phyloP scores from a whole-genome alignment of 345 rosid species.

The Arabidopsis arenosa region DNA sequence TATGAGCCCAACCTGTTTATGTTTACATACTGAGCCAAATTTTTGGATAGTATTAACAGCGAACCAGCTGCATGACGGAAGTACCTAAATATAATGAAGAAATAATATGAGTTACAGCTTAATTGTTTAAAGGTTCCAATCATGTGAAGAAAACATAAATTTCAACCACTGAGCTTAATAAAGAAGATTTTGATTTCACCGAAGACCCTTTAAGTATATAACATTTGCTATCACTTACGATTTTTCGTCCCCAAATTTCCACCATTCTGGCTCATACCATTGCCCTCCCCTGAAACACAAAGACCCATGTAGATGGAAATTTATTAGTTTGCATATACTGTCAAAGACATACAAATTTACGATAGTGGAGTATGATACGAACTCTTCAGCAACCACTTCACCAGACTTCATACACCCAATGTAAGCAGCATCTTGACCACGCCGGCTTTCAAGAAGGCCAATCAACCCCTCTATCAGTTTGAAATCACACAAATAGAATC shows the following conservation, averaged over 20 bases:
- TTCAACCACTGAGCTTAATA: background rate
- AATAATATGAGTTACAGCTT: constrained; percentile 14
- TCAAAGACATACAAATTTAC: background rate
- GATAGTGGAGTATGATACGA: constrained; percentile 39
- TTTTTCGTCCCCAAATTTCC: constrained; percentile 94
- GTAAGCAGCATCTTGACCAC: constrained; percentile 76
- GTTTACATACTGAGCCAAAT: constrained; percentile 77
- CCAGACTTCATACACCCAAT: constrained; percentile 99
- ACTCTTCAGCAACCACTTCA: constrained; percentile 79
- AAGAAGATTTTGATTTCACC: background rate
- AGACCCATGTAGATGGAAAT: constrained; percentile 28
- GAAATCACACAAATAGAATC: constrained; percentile 8
- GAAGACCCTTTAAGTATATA: constrained; percentile 9
- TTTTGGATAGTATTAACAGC: constrained; percentile 76
- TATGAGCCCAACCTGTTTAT: constrained; percentile 71
- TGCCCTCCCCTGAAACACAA: constrained; percentile 68
- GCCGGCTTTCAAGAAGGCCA: constrained; percentile 69
- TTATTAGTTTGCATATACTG: background rate
- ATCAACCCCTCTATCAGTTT: constrained; percentile 72
- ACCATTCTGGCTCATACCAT: constrained; percentile 99
- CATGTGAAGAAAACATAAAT: background rate
- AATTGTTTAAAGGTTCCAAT: background rate
- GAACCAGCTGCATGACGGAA: constrained; percentile 87
- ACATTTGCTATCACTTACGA: constrained; percentile 66
- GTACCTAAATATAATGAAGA: constrained; percentile 60